Percentiles rank a stretch among this genome's conserved stretches.
These are phyloP conservation scores for Neurospora tetrasperma DNA, from an alignment of 495 filamentous ascomycete genomes.

Conservation along the genomic window DNA sequence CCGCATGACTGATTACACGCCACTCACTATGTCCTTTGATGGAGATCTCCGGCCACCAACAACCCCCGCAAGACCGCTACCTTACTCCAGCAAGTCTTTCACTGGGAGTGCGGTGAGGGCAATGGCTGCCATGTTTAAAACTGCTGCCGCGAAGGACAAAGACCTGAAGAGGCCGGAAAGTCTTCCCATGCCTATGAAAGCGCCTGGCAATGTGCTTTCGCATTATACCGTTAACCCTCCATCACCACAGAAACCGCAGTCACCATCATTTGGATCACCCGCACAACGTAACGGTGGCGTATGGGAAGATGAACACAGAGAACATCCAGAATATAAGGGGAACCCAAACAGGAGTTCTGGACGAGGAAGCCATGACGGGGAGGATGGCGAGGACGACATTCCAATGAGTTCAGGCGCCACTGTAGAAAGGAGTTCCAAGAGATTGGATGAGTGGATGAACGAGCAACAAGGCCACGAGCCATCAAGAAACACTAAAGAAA, in stretches of 20 bases:
- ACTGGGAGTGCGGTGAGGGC: constrained; percentile 29
- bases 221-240: constrained; percentile 19
- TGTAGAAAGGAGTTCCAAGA: background rate
- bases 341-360: background rate
- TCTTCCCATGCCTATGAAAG: constrained; percentile 1
- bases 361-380: background rate
- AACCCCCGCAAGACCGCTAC: background rate
- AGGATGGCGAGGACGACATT: background rate
- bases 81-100: background rate
- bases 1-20: background rate
- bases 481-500: background rate
- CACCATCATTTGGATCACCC: background rate
- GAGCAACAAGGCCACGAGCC: background rate
- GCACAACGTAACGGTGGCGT: background rate
- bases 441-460: background rate
- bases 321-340: background rate
- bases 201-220: constrained; percentile 16
- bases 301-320: background rate
- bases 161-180: background rate
- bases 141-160: constrained; percentile 13
- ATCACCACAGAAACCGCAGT: constrained; percentile 5
- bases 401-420: background rate
- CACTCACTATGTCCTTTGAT: background rate
- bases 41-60: background rate
- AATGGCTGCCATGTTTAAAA: constrained; percentile 36